Evolutionary conservation across 257 asterid genomes (phyloP).

Genomic region (Capsicum baccatum): DNA sequence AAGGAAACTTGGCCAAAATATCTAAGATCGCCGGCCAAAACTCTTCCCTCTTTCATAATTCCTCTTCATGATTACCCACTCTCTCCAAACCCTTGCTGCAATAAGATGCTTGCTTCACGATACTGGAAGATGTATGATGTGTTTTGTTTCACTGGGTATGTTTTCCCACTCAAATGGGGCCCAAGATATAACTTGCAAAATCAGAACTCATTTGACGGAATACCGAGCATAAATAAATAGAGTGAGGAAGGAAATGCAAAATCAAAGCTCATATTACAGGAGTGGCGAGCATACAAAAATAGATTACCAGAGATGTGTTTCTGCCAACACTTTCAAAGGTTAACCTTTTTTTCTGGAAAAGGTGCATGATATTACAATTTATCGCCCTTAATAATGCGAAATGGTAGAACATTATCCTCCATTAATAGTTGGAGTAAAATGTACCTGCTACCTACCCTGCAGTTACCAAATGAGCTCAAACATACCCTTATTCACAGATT

Average conservation of each 20-base stretch:
- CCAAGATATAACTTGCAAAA: slow-evolving; percentile 15
- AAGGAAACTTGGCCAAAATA: neutral
- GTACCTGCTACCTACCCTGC: neutral
- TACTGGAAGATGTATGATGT: slow-evolving; percentile 1
- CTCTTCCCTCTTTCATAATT: neutral
- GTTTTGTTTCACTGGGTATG: slow-evolving; percentile 22
- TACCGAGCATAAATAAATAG: slow-evolving; percentile 11
- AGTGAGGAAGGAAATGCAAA: neutral
- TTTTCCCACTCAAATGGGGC: neutral
- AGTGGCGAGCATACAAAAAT: neutral
- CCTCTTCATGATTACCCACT: neutral
- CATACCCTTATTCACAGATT: slow-evolving; percentile 5
- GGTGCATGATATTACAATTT: neutral
- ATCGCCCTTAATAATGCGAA: neutral
- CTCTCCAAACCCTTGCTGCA: slow-evolving; percentile 19
- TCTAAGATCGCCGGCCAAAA: neutral
- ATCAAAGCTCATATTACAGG: neutral
- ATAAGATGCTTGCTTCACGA: neutral
- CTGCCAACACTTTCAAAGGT: neutral
- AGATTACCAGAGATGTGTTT: neutral
- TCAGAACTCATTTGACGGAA: neutral
- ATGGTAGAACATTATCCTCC: neutral
- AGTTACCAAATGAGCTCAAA: neutral
- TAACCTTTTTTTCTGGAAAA: neutral
- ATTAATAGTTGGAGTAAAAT: neutral